phyloP scores from a whole-genome alignment of 805 yeast species.

The Naumovozyma dairenensis region DNA sequence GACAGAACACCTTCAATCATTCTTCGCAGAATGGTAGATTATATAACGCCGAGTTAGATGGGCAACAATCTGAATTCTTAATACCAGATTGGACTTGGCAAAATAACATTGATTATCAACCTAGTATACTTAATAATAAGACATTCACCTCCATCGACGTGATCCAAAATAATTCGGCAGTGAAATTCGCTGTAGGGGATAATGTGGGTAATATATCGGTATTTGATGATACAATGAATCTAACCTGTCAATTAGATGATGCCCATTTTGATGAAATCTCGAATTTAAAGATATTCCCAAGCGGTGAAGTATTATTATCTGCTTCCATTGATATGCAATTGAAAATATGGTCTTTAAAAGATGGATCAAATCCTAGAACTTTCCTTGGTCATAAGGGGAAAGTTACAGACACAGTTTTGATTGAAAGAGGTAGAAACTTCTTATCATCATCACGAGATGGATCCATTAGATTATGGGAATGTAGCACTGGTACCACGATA shows the following conservation, averaged over 20 bases:
- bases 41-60: conserved; percentile 11
- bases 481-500: conserved; percentile 44
- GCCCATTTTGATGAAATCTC: conserved; percentile 47
- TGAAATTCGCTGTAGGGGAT: conserved; percentile 32
- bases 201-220: conserved; percentile 28
- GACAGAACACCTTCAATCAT: not conserved
- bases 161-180: too few species aligned
- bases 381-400: conserved; percentile 41
- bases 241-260: conserved; percentile 10
- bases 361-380: conserved; percentile 41
- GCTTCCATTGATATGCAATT: conserved; percentile 50
- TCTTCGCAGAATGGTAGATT: conserved; percentile 1
- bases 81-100: conserved; percentile 4
- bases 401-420: conserved; percentile 39
- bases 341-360: conserved; percentile 49
- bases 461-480: conserved; percentile 55
- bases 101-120: too few species aligned
- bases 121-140: too few species aligned
- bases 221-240: conserved; percentile 7
- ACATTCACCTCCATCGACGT: too few species aligned
- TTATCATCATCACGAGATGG: conserved; percentile 49
- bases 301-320: conserved; percentile 50
- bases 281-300: conserved; percentile 46
- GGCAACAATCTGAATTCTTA: conserved; percentile 8
- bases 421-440: conserved; percentile 62